Conservation (phyloP, 495 filamentous ascomycete species). For the Penicillium lagena region DNA sequence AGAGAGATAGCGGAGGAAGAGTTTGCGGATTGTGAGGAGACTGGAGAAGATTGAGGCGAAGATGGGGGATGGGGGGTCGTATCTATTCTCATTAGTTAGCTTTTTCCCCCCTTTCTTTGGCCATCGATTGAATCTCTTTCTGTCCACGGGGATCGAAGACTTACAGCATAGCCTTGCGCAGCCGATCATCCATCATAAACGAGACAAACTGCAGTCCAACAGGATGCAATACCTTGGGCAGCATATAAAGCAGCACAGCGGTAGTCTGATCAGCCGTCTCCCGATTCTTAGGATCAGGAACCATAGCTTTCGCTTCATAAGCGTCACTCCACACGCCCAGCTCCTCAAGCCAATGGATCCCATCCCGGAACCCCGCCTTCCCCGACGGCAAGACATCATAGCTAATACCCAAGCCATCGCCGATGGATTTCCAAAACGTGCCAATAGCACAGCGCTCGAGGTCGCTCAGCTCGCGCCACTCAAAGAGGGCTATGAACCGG, state of each 20-base stretch:
- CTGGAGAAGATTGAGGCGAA: slow-evolving; percentile 32
- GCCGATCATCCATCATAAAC: slow-evolving; percentile 56
- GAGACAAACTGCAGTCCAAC: slow-evolving; percentile 45
- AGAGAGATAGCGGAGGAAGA: slow-evolving; percentile 47
- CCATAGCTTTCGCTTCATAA: slow-evolving; percentile 54
- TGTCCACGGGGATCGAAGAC: slow-evolving; percentile 4
- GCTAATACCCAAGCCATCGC: slow-evolving; percentile 54
- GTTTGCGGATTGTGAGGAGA: slow-evolving; percentile 40
- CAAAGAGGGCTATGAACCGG: slow-evolving; percentile 50
- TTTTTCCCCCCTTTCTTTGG: too few relatives aligned
- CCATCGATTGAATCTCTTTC: too few relatives aligned
- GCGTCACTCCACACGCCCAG: slow-evolving; percentile 48
- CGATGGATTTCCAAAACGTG: slow-evolving; percentile 59
- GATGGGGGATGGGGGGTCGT: slow-evolving; percentile 32
- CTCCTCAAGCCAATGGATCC: slow-evolving; percentile 61
- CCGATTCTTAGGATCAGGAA: slow-evolving; percentile 47
- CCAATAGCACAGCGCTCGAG: slow-evolving; percentile 61
- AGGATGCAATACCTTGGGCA: slow-evolving; percentile 43
- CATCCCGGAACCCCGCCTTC: slow-evolving; percentile 46
- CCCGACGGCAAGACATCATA: slow-evolving; percentile 39
- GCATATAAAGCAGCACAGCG: slow-evolving; percentile 50
- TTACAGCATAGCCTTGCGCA: slow-evolving; percentile 60
- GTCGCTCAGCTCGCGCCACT: slow-evolving; percentile 57
- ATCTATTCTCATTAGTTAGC: slow-evolving; percentile 20
- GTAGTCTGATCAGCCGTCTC: slow-evolving; percentile 50